phyloP scores from a whole-genome alignment of 805 yeast species.

The Spencermartinsiella europaea region DNA sequence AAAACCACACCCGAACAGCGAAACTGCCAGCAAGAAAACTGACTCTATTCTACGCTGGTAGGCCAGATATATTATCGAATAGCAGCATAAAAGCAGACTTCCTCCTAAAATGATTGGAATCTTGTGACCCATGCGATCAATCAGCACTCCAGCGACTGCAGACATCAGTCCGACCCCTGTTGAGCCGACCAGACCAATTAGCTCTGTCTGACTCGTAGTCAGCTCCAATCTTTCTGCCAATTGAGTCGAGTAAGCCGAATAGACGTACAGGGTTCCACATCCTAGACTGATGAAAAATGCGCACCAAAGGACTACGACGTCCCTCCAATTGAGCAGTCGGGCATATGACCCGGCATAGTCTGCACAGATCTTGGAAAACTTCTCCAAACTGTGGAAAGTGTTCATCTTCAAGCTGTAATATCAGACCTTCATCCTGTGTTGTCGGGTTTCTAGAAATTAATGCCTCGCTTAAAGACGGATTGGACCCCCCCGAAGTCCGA shows the following conservation, averaged over 20 bases:
- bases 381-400: not conserved
- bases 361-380: not conserved
- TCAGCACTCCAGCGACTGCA: slow-evolving; percentile 21
- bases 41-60: slow-evolving; percentile 28
- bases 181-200: slow-evolving; percentile 58
- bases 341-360: not conserved
- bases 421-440: no score
- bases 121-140: slow-evolving; percentile 21
- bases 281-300: slow-evolving; percentile 19
- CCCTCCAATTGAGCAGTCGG: not conserved
- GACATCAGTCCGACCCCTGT: slow-evolving; percentile 47
- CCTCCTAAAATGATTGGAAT: slow-evolving; percentile 50
- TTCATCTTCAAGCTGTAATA: no score
- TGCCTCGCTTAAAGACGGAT: no score
- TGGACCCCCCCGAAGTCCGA: no score
- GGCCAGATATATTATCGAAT: slow-evolving; percentile 51
- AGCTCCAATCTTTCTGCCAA: slow-evolving; percentile 51
- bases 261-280: slow-evolving; percentile 63
- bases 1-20: slow-evolving; percentile 44
- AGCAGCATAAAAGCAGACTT: slow-evolving; percentile 46
- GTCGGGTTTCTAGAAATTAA: no score
- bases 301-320: not conserved
- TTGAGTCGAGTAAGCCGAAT: slow-evolving; percentile 69
- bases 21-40: slow-evolving; percentile 39
- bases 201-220: slow-evolving; percentile 55